Base-by-base conservation (phyloP, 768 basidiomycete species). In the Podaxis sp. region DNA sequence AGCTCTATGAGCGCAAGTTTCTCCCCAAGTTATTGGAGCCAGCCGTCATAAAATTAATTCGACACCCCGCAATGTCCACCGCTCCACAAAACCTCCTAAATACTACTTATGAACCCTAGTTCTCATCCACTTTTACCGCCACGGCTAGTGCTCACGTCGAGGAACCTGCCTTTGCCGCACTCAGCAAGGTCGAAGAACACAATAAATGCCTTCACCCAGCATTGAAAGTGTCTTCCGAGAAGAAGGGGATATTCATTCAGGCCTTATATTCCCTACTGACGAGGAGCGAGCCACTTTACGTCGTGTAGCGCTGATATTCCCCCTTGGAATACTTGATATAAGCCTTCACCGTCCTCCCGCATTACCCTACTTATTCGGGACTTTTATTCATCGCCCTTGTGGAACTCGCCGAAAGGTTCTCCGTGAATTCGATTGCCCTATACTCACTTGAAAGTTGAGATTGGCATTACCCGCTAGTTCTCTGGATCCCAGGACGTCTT, bases 361-460 rank as follows among this genome's bases (percentile, higher is more conserved):
- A 18, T 28, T 23, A 4, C 28, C 52, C 27, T n/a, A 21, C 44
- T 23, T 53, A 37, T 55, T 5, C 13, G 16, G 4, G 6, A 21
- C 25, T 51, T 42, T 48, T 55, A 87, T 85, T 87, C 51, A 86
- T 90, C 58, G 87, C 86, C 11, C 37, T 86, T 27, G 77, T 89
- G 27, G 88, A 90, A 69, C 72, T 89, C 46, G 87, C 86, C 2
- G 90, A 91, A 67, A 84, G 89, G 7, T 91, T 91, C 73, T 90
- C 89, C 36, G 82, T 85, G 63, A 52, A 79, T 16, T 13, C 42
- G 9, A 32, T 18, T 13, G 37, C 32, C 4, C 18, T 23, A 9
- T 37, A 10, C 4, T 25, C 1, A 21, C 47, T 32, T 32, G 7
- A 32, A 32, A 40, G 2, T 4, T 37, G 16, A 27, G 1, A 28